A percentile compares a stretch with the other conserved stretches of the same genome.
phyloP scores from a whole-genome alignment of 179 eudicot genomes.

The Beta corolliflora region DNA sequence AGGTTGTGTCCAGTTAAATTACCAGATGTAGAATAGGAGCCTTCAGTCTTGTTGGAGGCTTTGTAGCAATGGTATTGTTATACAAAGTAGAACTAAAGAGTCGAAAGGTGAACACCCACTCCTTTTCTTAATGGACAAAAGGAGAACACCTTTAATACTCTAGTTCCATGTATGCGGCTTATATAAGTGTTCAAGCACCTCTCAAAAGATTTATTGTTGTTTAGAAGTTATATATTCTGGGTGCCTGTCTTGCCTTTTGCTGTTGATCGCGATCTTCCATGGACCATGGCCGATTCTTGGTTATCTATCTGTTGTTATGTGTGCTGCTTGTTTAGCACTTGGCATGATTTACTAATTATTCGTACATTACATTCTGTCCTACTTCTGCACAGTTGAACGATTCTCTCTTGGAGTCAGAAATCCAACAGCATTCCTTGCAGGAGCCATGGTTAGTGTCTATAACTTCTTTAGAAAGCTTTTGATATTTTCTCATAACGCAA shows the following conservation, averaged over 20 bases:
- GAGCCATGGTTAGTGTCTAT: constrained; percentile 66
- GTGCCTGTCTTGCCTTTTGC: neutral
- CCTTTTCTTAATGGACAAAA: neutral
- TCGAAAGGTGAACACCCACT: neutral
- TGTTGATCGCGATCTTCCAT: neutral
- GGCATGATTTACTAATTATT: constrained; percentile 2
- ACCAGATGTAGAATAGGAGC: neutral
- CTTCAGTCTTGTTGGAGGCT: neutral
- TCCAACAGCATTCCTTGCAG: constrained; percentile 91
- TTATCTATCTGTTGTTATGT: neutral
- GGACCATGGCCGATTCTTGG: too few relatives aligned
- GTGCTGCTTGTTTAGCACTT: neutral
- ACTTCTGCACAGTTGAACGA: constrained; percentile 66
- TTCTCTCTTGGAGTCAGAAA: constrained; percentile 89
- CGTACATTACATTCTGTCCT: constrained; percentile 10
- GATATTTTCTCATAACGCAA: neutral
- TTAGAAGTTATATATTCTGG: neutral
- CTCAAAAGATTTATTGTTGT: neutral
- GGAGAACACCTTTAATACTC: neutral
- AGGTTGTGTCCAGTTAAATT: neutral
- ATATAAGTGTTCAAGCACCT: neutral
- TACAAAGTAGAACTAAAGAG: neutral
- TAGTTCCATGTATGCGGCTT: neutral
- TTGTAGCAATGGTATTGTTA: neutral
- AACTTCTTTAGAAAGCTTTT: neutral